Percentiles rank a stretch among this genome's conserved stretches.
Conservation (phyloP, 805 yeast genomes). For the Cyberlindnera americana region DNA sequence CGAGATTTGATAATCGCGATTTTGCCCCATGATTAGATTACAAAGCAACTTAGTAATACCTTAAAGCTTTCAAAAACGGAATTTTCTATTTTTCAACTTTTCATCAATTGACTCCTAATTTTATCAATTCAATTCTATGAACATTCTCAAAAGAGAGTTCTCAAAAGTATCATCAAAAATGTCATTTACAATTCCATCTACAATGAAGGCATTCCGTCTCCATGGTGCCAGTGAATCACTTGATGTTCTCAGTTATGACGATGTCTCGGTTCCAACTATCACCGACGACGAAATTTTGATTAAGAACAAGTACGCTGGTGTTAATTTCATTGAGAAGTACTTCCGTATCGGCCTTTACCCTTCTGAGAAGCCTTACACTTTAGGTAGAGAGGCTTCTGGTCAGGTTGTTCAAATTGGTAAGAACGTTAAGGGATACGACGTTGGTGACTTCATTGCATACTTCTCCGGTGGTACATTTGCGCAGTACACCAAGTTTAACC, state of each 20-base stretch:
- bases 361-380: slow-evolving; percentile 50
- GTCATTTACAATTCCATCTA: slow-evolving; percentile 41
- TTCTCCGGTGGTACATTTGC: slow-evolving; percentile 56
- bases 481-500: slow-evolving; percentile 56
- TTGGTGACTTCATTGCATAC: slow-evolving; percentile 73
- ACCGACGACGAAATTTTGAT: slow-evolving; percentile 57
- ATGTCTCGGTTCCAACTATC: slow-evolving; percentile 57
- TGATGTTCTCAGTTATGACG: slow-evolving; percentile 48
- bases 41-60: too few relatives aligned
- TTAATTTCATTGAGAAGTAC: slow-evolving; percentile 80
- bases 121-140: not conserved
- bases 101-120: too few relatives aligned
- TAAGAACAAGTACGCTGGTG: slow-evolving; percentile 73
- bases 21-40: too few relatives aligned
- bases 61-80: too few relatives aligned
- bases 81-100: too few relatives aligned
- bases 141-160: not conserved
- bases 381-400: slow-evolving; percentile 78
- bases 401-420: slow-evolving; percentile 61
- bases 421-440: slow-evolving; percentile 47
- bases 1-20: too few relatives aligned
- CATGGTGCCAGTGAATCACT: slow-evolving; percentile 42
- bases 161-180: slow-evolving; percentile 8
- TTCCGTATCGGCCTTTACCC: slow-evolving; percentile 80
- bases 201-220: slow-evolving; percentile 54